Conservation (phyloP, 495 filamentous ascomycete genomes). For the Neurospora africana region DNA sequence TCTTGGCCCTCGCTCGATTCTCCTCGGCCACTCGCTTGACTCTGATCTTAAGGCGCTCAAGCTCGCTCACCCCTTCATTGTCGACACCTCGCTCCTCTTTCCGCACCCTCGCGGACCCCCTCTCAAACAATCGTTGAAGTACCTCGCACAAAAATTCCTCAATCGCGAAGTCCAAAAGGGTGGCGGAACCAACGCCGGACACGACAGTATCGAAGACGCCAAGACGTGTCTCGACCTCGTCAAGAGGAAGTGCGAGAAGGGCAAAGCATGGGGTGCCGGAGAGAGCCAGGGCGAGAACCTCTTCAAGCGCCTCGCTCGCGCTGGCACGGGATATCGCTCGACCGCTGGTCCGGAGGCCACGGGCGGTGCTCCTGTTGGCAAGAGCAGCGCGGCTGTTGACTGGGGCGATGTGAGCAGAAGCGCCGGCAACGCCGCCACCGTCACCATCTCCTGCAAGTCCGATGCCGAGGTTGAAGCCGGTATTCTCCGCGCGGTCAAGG, state of each 20-base stretch:
- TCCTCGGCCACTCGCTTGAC: constrained; percentile 87
- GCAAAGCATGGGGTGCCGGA: constrained; percentile 66
- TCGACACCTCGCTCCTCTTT: constrained; percentile 81
- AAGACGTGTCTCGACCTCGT: constrained; percentile 82
- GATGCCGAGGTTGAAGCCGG: constrained; percentile 68
- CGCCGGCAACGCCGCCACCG: constrained; percentile 58
- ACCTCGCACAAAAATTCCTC: constrained; percentile 69
- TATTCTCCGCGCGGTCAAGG: constrained; percentile 56
- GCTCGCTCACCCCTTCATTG: constrained; percentile 81
- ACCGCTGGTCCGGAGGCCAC: constrained; percentile 40
- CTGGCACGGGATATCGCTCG: constrained; percentile 38
- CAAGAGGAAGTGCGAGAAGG: constrained; percentile 90
- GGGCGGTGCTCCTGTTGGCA: constrained; percentile 40
- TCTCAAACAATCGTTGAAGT: constrained; percentile 69
- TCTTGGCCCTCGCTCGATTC: constrained; percentile 62
- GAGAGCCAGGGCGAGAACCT: constrained; percentile 71
- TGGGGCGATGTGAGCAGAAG: constrained; percentile 73
- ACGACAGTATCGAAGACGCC: constrained; percentile 89
- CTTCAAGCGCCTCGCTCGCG: constrained; percentile 67
- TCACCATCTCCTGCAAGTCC: constrained; percentile 58
- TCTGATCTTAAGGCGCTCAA: constrained; percentile 77
- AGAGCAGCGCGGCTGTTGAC: constrained; percentile 74
- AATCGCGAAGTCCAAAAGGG: constrained; percentile 78
- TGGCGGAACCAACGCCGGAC: constrained; percentile 46
- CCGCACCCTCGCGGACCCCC: constrained; percentile 43